Percentiles rank a stretch among this genome's conserved stretches.
These are phyloP conservation scores for Sideroxylon spinosum DNA, from an alignment of 179 eudicot genomes.

Conservation along the genomic window DNA sequence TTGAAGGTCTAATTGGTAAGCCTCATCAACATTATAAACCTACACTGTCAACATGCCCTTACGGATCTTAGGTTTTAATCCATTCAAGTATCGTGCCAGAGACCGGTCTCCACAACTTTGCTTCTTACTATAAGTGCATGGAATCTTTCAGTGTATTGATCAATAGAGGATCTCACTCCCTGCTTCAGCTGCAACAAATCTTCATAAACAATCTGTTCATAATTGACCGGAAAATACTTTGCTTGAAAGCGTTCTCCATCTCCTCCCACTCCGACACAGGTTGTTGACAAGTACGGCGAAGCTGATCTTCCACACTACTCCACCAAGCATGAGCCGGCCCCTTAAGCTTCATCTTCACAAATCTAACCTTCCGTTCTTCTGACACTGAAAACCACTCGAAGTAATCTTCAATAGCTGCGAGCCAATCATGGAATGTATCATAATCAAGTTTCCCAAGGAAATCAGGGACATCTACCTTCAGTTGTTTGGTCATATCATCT, in stretches of 20 bases:
- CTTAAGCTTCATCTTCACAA: slow-evolving; percentile 10
- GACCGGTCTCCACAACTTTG: not conserved
- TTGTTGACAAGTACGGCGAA: not conserved
- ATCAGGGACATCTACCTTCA: slow-evolving; percentile 9
- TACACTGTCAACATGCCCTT: not conserved
- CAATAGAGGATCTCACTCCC: not conserved
- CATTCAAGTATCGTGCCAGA: not conserved
- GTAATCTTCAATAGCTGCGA: not conserved
- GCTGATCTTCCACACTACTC: not conserved
- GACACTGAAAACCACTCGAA: slow-evolving; percentile 3
- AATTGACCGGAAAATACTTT: not conserved
- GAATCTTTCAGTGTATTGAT: not conserved
- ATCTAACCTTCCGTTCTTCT: slow-evolving; percentile 4
- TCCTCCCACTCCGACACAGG: slow-evolving; percentile 4
- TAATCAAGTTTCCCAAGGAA: slow-evolving; percentile 1
- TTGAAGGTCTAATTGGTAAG: not conserved
- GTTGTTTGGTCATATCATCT: not conserved
- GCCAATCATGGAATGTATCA: not conserved
- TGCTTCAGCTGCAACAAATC: not conserved
- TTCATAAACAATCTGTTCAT: not conserved
- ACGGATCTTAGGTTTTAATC: not conserved
- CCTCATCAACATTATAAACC: not conserved
- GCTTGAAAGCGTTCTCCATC: slow-evolving; percentile 1
- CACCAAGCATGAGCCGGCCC: not conserved
- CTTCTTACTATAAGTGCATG: not conserved